These are phyloP conservation scores for Herpetomonas samuelpessoai DNA, from an alignment of 208 protist genomes.

Conservation along the genomic window DNA sequence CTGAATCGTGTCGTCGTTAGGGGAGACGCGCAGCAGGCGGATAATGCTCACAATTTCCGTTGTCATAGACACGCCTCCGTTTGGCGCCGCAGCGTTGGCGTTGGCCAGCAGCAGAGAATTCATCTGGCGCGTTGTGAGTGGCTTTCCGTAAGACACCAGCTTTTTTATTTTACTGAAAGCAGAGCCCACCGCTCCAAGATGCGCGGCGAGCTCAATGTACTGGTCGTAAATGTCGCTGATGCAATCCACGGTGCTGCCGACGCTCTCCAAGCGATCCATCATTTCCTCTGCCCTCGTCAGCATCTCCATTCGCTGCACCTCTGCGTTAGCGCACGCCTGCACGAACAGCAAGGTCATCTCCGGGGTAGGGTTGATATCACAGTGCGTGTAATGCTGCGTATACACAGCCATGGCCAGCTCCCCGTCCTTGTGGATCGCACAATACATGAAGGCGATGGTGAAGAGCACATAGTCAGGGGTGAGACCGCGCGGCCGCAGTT, in stretches of 20 bases:
- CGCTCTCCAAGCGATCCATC: slow-evolving; percentile 58
- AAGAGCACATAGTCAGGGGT: slow-evolving; percentile 78
- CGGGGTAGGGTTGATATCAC: slow-evolving; percentile 77
- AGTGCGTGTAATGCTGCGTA: slow-evolving; percentile 56
- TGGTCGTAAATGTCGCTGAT: slow-evolving; percentile 67
- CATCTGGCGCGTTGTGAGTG: slow-evolving; percentile 70
- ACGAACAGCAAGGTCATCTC: slow-evolving; percentile 79
- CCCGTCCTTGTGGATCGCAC: slow-evolving; percentile 70
- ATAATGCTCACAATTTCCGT: slow-evolving; percentile 66
- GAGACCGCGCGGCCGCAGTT: slow-evolving; percentile 69
- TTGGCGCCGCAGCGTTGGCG: slow-evolving; percentile 54
- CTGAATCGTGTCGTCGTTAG: slow-evolving; percentile 70
- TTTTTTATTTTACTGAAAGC: slow-evolving; percentile 74
- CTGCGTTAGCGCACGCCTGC: slow-evolving; percentile 68
- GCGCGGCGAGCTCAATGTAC: slow-evolving; percentile 77
- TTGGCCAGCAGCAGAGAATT: slow-evolving; percentile 87
- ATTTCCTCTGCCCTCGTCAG: slow-evolving; percentile 38
- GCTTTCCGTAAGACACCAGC: slow-evolving; percentile 73
- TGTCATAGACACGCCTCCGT: slow-evolving; percentile 58
- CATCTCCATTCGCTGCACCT: slow-evolving; percentile 61
- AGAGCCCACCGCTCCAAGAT: slow-evolving; percentile 66
- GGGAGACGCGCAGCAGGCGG: slow-evolving; percentile 40
- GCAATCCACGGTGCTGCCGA: slow-evolving; percentile 65
- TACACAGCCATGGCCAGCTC: slow-evolving; percentile 76
- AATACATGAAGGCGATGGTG: slow-evolving; percentile 75